Percentiles rank a stretch among this genome's conserved stretches.
These are phyloP conservation scores for Orbilia javanica DNA, from an alignment of 2,329 filamentous ascomycete genomes.

Conservation along the genomic window DNA sequence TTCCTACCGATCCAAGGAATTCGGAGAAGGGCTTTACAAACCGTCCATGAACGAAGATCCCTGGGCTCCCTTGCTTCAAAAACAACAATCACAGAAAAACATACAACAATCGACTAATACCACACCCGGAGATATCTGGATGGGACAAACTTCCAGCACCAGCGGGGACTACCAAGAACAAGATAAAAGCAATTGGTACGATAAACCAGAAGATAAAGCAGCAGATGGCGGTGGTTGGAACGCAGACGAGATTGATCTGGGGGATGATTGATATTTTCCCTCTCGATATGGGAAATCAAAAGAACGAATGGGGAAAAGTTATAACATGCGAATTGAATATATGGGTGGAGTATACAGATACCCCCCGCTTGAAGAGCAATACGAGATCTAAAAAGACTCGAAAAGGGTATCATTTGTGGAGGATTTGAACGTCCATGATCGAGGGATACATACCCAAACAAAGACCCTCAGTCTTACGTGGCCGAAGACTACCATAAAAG, in stretches of 20 bases:
- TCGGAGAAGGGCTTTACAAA: slow-evolving; percentile 53
- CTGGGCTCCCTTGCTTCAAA: slow-evolving; percentile 2
- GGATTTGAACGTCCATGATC: no score
- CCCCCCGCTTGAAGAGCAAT: no score
- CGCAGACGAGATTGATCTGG: slow-evolving; percentile 49
- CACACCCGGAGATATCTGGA: not conserved
- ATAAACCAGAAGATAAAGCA: slow-evolving; percentile 47
- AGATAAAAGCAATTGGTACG: slow-evolving; percentile 27
- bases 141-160: not conserved
- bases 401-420: no score
- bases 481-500: no score
- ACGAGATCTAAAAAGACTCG: no score
- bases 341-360: no score
- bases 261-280: slow-evolving; percentile 16
- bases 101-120: not conserved
- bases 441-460: no score
- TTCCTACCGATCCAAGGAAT: not conserved
- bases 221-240: slow-evolving; percentile 49
- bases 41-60: slow-evolving; percentile 51
- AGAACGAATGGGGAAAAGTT: no score
- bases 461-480: no score
- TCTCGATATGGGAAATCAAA: no score
- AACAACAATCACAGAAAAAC: not conserved
- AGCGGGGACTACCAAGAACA: not conserved
- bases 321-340: no score